phyloP scores from a whole-genome alignment of 2,329 filamentous ascomycete genomes.

The Elsinoe ampelina region DNA sequence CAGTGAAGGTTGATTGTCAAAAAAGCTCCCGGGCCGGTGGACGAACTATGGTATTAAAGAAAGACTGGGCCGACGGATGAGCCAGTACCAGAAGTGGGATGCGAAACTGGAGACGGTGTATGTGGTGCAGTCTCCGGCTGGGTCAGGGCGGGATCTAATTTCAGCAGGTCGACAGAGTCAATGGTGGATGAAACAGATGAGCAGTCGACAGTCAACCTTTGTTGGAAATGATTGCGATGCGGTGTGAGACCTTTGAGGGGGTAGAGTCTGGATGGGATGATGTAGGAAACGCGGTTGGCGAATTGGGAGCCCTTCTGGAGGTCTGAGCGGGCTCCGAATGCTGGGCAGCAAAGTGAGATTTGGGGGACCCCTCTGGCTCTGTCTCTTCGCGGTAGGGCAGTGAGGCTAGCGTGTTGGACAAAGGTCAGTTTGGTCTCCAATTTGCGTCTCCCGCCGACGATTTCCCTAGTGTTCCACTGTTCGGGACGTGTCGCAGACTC shows the following conservation, averaged over 20 bases:
- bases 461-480: slow-evolving; percentile 5
- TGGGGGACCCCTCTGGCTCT: neutral
- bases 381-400: slow-evolving; percentile 10
- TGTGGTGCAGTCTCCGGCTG: slow-evolving; percentile 6
- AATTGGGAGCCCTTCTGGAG: neutral
- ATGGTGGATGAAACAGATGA: slow-evolving; percentile 5
- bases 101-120: neutral
- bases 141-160: slow-evolving; percentile 12
- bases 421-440: slow-evolving; percentile 12
- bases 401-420: slow-evolving; percentile 12
- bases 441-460: slow-evolving; percentile 12
- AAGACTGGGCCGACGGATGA: slow-evolving; percentile 12
- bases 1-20: slow-evolving; percentile 11
- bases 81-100: slow-evolving; percentile 8
- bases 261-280: slow-evolving; percentile 8
- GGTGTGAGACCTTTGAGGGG: slow-evolving; percentile 2
- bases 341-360: slow-evolving; percentile 13
- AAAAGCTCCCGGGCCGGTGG: slow-evolving; percentile 13
- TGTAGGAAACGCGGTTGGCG: slow-evolving; percentile 9
- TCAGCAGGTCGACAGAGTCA: neutral
- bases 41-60: slow-evolving; percentile 14
- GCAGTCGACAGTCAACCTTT: neutral
- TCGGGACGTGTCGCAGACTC: slow-evolving; percentile 11
- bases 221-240: neutral
- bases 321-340: slow-evolving; percentile 7